Conservation (phyloP, 2,329 filamentous ascomycete species). For the Talaromyces rugulosus region DNA sequence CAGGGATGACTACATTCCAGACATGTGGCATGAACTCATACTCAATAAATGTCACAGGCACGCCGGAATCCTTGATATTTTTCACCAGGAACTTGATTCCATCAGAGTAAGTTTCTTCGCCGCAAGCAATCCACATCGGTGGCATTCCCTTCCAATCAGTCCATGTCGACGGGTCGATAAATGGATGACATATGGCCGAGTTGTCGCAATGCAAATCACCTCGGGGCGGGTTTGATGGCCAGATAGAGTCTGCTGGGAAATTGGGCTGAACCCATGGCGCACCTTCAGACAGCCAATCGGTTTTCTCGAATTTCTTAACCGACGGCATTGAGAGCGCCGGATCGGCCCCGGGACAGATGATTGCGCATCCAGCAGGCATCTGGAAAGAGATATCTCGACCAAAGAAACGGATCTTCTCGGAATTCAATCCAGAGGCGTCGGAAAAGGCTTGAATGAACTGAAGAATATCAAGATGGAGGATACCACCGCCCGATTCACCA, state of each 20-base stretch:
- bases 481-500: constrained; percentile 4
- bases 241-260: constrained; percentile 1
- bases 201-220: constrained; percentile 7
- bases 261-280: background rate
- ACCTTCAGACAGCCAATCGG: background rate
- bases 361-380: constrained; percentile 5
- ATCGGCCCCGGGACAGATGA: background rate
- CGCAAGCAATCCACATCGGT: constrained; percentile 9
- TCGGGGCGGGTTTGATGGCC: constrained; percentile 1
- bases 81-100: constrained; percentile 4
- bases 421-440: background rate
- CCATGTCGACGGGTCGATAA: constrained; percentile 2
- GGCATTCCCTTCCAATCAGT: constrained; percentile 4
- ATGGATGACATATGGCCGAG: constrained; percentile 3
- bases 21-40: constrained; percentile 10
- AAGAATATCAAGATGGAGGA: background rate
- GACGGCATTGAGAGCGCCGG: constrained; percentile 1
- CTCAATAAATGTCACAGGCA: background rate
- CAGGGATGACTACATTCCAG: constrained; percentile 5
- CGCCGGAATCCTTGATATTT: background rate
- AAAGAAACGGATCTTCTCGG: background rate
- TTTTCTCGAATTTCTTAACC: constrained; percentile 1
- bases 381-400: background rate
- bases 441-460: background rate
- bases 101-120: constrained; percentile 4